A percentile compares a stretch with the other conserved stretches of the same genome.
Evolutionary conservation across 352 stramenopile genomes (phyloP).

Genomic region (Peronospora destructor): DNA sequence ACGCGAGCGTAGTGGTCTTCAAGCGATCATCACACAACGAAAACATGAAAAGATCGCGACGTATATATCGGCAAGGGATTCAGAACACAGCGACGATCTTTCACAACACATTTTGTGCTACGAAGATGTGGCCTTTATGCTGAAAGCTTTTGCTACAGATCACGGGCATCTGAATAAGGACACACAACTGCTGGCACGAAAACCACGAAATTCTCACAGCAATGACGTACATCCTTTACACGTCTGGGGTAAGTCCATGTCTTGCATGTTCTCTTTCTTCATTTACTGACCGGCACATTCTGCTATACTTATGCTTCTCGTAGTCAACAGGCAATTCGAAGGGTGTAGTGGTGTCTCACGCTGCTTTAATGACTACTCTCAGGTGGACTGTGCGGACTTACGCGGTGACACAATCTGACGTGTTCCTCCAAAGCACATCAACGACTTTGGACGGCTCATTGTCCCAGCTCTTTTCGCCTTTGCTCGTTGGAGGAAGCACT

Average conservation of each 20-base stretch:
- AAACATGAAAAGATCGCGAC: constrained; percentile 22
- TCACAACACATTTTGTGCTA: constrained; percentile 24
- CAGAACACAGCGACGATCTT: not conserved
- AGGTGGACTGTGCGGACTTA: constrained; percentile 59
- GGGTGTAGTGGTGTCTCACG: no score
- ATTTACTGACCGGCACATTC: no score
- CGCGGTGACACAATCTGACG: constrained; percentile 33
- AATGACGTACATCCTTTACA: no score
- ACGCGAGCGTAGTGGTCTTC: constrained; percentile 29
- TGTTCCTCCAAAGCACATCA: constrained; percentile 61
- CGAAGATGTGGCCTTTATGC: constrained; percentile 21
- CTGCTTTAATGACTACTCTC: constrained; percentile 33
- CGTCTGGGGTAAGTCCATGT: no score
- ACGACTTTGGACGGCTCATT: constrained; percentile 51
- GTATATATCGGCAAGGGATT: constrained; percentile 12
- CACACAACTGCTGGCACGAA: not conserved
- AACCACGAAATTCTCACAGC: constrained; percentile 7
- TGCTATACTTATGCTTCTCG: no score
- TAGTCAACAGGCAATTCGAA: no score
- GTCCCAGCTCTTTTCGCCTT: constrained; percentile 50
- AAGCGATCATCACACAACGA: constrained; percentile 37
- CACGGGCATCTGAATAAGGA: not conserved
- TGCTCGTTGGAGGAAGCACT: constrained; percentile 32
- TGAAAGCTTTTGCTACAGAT: not conserved
- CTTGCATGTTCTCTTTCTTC: no score